A percentile compares a stretch with the other conserved stretches of the same genome.
These are phyloP conservation scores for Astrothelium subdiscretum DNA, from an alignment of 495 filamentous ascomycete species.

Conservation along the genomic window DNA sequence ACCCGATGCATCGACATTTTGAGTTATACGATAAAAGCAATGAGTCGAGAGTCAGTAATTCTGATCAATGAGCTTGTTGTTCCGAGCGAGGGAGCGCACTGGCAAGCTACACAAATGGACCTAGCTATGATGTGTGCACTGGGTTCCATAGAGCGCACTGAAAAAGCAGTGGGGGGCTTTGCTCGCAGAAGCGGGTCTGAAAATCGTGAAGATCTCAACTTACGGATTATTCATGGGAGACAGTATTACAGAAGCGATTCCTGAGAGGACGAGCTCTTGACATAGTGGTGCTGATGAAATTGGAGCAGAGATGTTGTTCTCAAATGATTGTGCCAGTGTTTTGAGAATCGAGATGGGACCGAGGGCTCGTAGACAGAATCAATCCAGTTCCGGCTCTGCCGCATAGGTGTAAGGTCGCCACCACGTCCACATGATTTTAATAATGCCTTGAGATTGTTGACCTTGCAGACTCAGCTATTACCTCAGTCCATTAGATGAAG, in stretches of 20 bases:
- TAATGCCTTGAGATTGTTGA: too few species aligned
- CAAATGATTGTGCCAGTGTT: too few species aligned
- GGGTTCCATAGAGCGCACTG: conserved; percentile 8
- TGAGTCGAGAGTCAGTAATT: conserved; percentile 37
- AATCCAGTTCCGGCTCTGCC: too few species aligned
- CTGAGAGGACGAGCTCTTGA: too few species aligned
- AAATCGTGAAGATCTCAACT: conserved; percentile 31
- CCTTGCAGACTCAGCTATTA: too few species aligned
- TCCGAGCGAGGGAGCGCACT: conserved; percentile 30
- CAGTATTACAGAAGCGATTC: background rate
- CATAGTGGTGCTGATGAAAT: too few species aligned
- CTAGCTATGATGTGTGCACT: conserved; percentile 34
- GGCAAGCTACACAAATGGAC: conserved; percentile 33
- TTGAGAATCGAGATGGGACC: too few species aligned
- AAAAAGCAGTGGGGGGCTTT: background rate
- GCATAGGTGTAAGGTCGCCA: too few species aligned
- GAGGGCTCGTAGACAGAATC: too few species aligned
- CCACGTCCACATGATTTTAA: too few species aligned
- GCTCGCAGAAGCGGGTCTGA: conserved; percentile 21
- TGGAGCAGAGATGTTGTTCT: too few species aligned
- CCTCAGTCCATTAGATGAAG: too few species aligned
- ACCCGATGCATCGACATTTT: conserved; percentile 4
- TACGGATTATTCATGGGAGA: conserved; percentile 4
- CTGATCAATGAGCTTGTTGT: conserved; percentile 44
- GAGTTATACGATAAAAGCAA: conserved; percentile 17